Conservation (phyloP, 306 rosid species). For the Prunus armeniaca region DNA sequence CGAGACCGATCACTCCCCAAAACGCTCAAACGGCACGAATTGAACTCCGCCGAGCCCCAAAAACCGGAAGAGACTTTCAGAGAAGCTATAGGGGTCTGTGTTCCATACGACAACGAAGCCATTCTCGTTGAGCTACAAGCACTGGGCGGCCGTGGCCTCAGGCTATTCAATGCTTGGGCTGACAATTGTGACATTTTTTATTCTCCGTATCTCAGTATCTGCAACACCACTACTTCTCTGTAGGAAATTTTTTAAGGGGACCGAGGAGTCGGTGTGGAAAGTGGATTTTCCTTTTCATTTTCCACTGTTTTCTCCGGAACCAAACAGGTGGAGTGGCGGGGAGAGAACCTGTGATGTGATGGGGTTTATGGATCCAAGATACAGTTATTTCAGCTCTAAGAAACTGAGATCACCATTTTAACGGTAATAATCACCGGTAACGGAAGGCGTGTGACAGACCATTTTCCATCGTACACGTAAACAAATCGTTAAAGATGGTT, state of each 20-base stretch:
- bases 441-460: background rate
- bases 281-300: background rate
- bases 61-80: background rate
- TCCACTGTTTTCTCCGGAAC: background rate
- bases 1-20: conserved; percentile 11
- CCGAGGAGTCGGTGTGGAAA: background rate
- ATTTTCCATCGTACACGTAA: background rate
- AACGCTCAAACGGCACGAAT: conserved; percentile 5
- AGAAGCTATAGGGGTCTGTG: background rate
- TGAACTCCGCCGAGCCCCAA: conserved; percentile 7
- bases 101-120: conserved; percentile 6
- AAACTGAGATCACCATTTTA: background rate
- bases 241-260: background rate
- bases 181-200: conserved; percentile 18
- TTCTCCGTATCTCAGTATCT: background rate
- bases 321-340: conserved; percentile 14
- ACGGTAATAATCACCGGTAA: background rate
- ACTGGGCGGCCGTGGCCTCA: conserved; percentile 8
- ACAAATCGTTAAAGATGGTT: background rate
- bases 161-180: conserved; percentile 8
- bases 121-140: background rate
- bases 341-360: conserved; percentile 1
- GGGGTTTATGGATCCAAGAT: background rate
- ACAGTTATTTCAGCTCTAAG: background rate
- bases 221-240: background rate